phyloP scores from a whole-genome alignment of 2,329 filamentous ascomycete species.

The Phialophora macrospora region DNA sequence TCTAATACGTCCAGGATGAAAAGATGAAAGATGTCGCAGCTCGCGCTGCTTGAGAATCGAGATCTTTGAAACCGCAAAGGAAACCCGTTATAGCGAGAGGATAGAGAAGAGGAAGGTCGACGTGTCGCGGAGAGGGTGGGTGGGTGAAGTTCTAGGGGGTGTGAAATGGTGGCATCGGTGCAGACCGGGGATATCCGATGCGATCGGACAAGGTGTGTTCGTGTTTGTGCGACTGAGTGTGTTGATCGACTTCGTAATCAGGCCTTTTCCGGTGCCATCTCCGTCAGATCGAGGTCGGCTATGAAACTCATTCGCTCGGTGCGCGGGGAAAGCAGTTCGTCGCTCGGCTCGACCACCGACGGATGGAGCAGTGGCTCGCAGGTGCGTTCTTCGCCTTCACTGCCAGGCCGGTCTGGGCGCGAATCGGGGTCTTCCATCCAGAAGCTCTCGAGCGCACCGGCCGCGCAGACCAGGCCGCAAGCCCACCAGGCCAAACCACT shows the following conservation, averaged over 20 bases:
- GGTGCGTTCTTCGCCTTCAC: conserved; percentile 47
- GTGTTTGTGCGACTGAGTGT: not conserved
- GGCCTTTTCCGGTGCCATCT: conserved; percentile 23
- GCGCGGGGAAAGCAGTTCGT: conserved; percentile 21
- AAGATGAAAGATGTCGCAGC: conserved; percentile 21
- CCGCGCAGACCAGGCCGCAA: conserved; percentile 74
- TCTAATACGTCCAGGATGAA: conserved; percentile 19
- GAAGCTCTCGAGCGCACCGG: conserved; percentile 75
- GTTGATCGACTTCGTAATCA: conserved; percentile 14
- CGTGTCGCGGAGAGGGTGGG: not conserved
- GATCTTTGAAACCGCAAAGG: conserved; percentile 16
- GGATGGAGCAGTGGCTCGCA: conserved; percentile 42
- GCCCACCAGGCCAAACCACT: conserved; percentile 95
- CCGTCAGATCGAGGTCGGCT: conserved; percentile 35
- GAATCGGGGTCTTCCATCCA: conserved; percentile 71
- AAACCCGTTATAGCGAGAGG: not conserved
- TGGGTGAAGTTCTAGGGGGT: not conserved
- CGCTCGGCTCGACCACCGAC: conserved; percentile 34
- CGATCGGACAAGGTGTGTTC: not conserved
- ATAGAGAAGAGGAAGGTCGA: conserved; percentile 4
- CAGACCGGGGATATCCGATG: not conserved
- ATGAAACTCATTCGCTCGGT: conserved; percentile 25
- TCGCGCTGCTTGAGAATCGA: conserved; percentile 24
- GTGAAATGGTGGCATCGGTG: not conserved
- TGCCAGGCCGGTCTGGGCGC: conserved; percentile 49